Base-by-base conservation (phyloP, 805 yeast genomes). In the Helenozyma rhizophorensis region DNA sequence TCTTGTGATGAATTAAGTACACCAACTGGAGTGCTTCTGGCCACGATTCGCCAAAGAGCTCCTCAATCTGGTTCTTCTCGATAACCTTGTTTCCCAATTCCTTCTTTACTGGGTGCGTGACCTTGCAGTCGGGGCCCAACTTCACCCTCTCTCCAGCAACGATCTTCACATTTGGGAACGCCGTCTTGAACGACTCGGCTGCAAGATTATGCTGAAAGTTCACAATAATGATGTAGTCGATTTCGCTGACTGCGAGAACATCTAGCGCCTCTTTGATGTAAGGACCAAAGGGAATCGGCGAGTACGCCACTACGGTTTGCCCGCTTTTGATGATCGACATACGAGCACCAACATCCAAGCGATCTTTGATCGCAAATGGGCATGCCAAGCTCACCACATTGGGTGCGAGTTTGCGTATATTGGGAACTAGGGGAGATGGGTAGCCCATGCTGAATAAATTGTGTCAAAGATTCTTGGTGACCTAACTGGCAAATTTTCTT, bases 121-220 rank as follows among this genome's bases (percentile, higher is more conserved):
- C 5, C 7, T 8, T 17, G 19, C 19, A 17, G 19, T 17, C 19
- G 13, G 39, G 9, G 9, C 4, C 21, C 30, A 23, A 17, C 21
- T 39, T 43, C 14, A 41, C 28, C 1, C 18, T 25, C 5, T 33
- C 42, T 4, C 33, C 26, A 4, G 42, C 47, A 10, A 48, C 22
- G 4, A 48, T 17, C 36, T 36, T 33, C 12, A 38, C 14, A n/a
- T 40, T 33, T 9, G 50, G 50, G 30, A 18, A 48, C 21, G 14
- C 26, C 13, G 32, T 19, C 27, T 37, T 45, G 33, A 30, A 43
- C 11, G 37, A 12, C 8, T 12, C 11, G 1, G 33, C 49, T 3
- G 39, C 45, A 26, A 40, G 6, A 18, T 23, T 38, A 34, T 45
- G 52, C 22, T 42, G 35, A 10, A 10, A 14, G 33, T 48, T 43